Evolutionary conservation across 805 yeast species (phyloP).

Genomic region (Myxozyma mucilagina): DNA sequence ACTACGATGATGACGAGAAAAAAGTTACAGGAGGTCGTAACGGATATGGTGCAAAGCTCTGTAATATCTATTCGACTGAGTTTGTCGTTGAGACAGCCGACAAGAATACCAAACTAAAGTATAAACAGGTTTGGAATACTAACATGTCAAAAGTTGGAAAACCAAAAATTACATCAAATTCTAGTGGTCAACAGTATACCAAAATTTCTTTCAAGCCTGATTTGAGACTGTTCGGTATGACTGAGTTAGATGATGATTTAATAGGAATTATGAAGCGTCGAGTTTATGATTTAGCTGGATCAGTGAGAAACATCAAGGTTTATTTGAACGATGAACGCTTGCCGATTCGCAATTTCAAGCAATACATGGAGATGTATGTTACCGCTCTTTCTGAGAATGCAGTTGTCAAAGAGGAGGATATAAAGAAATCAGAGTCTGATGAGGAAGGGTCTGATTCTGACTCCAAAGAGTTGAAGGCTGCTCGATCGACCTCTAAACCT

Average conservation of each 20-base stretch:
- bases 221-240: slow-evolving; percentile 80
- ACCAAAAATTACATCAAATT: slow-evolving; percentile 65
- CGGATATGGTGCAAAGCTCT: slow-evolving; percentile 95
- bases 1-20: slow-evolving; percentile 91
- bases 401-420: slow-evolving; percentile 40
- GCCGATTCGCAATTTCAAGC: slow-evolving; percentile 72
- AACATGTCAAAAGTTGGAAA: slow-evolving; percentile 80
- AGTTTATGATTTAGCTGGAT: slow-evolving; percentile 93
- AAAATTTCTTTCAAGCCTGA: slow-evolving; percentile 89
- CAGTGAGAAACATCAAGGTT: slow-evolving; percentile 79
- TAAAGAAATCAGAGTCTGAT: slow-evolving; percentile 40
- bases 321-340: slow-evolving; percentile 72
- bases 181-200: slow-evolving; percentile 69
- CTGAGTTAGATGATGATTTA: slow-evolving; percentile 75
- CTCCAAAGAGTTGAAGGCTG: slow-evolving; percentile 43
- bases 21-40: slow-evolving; percentile 98
- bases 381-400: slow-evolving; percentile 56
- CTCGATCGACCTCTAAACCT: slow-evolving; percentile 34
- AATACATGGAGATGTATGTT: slow-evolving; percentile 85
- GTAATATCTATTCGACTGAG: slow-evolving; percentile 91
- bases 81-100: slow-evolving; percentile 90
- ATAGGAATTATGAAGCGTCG: slow-evolving; percentile 85
- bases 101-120: slow-evolving; percentile 57
- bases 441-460: slow-evolving; percentile 41
- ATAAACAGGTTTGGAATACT: slow-evolving; percentile 80